A percentile compares a stretch with the other conserved stretches of the same genome.
Conservation (phyloP, 192 early-diverging fungal species). For the Entomortierella lignicola region DNA sequence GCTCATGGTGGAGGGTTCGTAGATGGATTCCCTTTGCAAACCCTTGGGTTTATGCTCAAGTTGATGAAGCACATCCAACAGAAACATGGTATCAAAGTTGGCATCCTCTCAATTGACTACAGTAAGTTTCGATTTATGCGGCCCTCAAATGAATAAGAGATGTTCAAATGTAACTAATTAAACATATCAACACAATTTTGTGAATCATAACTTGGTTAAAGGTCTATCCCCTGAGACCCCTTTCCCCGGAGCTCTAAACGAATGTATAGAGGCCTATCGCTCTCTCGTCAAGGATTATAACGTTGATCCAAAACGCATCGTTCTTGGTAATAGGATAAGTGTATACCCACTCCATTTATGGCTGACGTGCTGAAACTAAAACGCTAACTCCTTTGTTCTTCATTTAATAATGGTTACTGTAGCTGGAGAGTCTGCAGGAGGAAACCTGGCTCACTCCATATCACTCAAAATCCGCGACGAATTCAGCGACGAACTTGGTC, state of each 20-base stretch:
- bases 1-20: constrained; percentile 33
- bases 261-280: constrained; percentile 18
- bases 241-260: constrained; percentile 25
- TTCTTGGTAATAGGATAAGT: constrained; percentile 15
- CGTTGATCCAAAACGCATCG: constrained; percentile 16
- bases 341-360: too few species aligned
- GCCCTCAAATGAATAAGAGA: too few species aligned
- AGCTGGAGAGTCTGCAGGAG: constrained; percentile 46
- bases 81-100: constrained; percentile 15
- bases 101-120: constrained; percentile 32
- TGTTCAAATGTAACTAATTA: too few species aligned
- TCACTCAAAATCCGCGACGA: constrained; percentile 20
- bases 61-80: constrained; percentile 23
- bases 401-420: neutral
- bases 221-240: constrained; percentile 26
- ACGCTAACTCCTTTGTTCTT: too few species aligned
- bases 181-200: too few species aligned
- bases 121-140: constrained; percentile 13
- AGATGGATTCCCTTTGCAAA: constrained; percentile 16
- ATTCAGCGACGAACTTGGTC: neutral
- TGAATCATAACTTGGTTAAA: constrained; percentile 5
- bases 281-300: constrained; percentile 13
- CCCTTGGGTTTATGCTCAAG: constrained; percentile 4
- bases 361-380: too few species aligned
- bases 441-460: constrained; percentile 8